phyloP scores from a whole-genome alignment of 768 basidiomycete genomes.

The Leccinum imitatum region DNA sequence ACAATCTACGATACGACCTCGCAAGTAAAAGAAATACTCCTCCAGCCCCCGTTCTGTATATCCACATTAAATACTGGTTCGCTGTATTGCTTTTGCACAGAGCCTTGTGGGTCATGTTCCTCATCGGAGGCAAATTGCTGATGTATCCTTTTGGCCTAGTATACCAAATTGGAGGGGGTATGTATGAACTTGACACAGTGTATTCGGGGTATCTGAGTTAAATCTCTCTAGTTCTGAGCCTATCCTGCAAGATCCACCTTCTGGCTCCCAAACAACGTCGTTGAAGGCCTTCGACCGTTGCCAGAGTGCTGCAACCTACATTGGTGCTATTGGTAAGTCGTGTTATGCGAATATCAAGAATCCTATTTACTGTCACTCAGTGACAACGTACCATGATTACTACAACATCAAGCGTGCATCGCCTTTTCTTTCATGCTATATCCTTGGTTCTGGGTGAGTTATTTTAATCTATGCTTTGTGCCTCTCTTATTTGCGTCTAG shows the following conservation, averaged over 20 bases:
- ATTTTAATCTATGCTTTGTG: not conserved
- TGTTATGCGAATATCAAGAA: not conserved
- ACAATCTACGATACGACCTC: constrained; percentile 58
- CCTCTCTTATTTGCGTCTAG: constrained; percentile 35
- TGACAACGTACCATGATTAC: constrained; percentile 56
- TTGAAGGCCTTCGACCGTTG: constrained; percentile 74
- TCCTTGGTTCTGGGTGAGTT: constrained; percentile 70
- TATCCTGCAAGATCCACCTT: constrained; percentile 41
- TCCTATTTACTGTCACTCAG: constrained; percentile 29
- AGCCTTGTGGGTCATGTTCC: constrained; percentile 61
- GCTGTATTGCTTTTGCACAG: constrained; percentile 72
- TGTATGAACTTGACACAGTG: constrained; percentile 33
- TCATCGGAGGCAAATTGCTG: constrained; percentile 7
- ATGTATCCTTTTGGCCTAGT: constrained; percentile 35
- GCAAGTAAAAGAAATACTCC: constrained; percentile 52
- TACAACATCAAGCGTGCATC: constrained; percentile 61
- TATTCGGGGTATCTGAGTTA: not conserved
- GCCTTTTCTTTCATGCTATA: constrained; percentile 66
- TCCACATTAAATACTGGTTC: constrained; percentile 77
- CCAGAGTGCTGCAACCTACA: constrained; percentile 68
- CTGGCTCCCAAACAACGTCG: constrained; percentile 42
- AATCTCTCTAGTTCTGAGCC: constrained; percentile 40
- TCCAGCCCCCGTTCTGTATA: constrained; percentile 62
- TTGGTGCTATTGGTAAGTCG: constrained; percentile 61
- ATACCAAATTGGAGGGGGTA: constrained; percentile 76